Base-by-base conservation (phyloP, 2,329 filamentous ascomycete genomes). In the Ciborinia camelliae region DNA sequence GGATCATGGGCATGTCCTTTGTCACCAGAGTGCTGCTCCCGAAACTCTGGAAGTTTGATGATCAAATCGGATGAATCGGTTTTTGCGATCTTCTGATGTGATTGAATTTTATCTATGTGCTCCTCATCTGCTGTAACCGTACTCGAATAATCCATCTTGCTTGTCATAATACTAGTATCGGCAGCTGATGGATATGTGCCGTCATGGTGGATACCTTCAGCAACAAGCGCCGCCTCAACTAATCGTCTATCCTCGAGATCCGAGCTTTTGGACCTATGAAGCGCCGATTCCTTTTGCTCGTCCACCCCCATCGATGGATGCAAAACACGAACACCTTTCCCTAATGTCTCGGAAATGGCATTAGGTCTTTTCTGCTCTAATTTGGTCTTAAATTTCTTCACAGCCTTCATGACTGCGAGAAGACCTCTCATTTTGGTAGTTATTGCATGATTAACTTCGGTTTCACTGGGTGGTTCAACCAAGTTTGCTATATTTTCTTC, bases 391-490 rank as follows among this genome's bases (percentile, higher is more conserved):
- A 98, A 97, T 65, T 90, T 90, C 68, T 89, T 88, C 48, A 96
- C 94, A 4, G 93, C 95, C 84, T 91, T 95, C 81, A 98, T 90
- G 88, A 92, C 68, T 14, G 39, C 45, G 12, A 52, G 35, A 26
- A 98, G 82, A 73, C 95, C 89, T 66, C 88, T 88, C 84, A 98
- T 92, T 73, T 92, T 96, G 30, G 86, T 86, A 3, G 95, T 98
- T 69, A 98, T 96, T 18, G 95, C 95, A 68, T 90, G 87, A 72
- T 92, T 92, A 73, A 97, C 85, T 77, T 99, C 95, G 64, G 93
- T 87, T 71, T 95, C 90, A 65, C 94, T 98, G 0, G 94, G 94
- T 6, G 88, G 85, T 67, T 92, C 91, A 39, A 98, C 82, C 20
- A 92, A 80, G 68, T 92, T 84, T 14, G 89, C 85, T 51, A 91